A percentile compares a stretch with the other conserved stretches of the same genome.
Conservation (phyloP, 2,329 filamentous ascomycete genomes). For the Botrytis sinoallii region DNA sequence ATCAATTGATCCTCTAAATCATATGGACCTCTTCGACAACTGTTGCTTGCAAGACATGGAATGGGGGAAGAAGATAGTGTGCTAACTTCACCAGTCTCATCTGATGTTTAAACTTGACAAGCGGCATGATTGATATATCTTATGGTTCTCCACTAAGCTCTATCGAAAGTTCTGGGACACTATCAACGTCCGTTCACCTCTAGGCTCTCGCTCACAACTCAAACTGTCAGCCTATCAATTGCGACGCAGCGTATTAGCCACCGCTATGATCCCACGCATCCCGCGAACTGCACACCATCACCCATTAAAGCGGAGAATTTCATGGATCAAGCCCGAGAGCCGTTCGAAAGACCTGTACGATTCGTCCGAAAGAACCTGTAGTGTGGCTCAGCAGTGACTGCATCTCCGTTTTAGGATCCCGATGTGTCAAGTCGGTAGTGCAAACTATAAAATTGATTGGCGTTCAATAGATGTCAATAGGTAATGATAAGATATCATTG, state of each 20-base stretch:
- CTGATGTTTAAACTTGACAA: background rate
- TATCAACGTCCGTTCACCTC: background rate
- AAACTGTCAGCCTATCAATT: background rate
- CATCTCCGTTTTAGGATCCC: background rate
- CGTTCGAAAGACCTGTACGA: background rate
- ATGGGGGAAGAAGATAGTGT: background rate
- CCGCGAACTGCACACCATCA: background rate
- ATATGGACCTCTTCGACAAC: background rate
- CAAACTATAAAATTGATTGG: constrained; percentile 6
- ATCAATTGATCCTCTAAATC: background rate
- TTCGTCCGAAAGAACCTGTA: background rate
- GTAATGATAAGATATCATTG: background rate
- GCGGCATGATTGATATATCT: background rate
- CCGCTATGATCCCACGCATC: constrained; percentile 1
- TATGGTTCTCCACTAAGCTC: no score
- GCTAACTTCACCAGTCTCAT: background rate
- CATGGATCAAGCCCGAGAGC: background rate
- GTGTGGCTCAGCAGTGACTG: constrained; percentile 8
- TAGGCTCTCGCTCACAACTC: background rate
- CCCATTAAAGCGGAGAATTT: background rate
- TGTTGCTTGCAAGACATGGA: background rate
- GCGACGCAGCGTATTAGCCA: background rate
- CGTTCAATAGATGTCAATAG: background rate
- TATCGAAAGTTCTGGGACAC: background rate
- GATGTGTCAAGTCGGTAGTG: background rate